Evolutionary conservation across 2,329 filamentous ascomycete genomes (phyloP), one percentile per base, ranked within the genome.

Genomic region (Hypoxylon sp.): DNA sequence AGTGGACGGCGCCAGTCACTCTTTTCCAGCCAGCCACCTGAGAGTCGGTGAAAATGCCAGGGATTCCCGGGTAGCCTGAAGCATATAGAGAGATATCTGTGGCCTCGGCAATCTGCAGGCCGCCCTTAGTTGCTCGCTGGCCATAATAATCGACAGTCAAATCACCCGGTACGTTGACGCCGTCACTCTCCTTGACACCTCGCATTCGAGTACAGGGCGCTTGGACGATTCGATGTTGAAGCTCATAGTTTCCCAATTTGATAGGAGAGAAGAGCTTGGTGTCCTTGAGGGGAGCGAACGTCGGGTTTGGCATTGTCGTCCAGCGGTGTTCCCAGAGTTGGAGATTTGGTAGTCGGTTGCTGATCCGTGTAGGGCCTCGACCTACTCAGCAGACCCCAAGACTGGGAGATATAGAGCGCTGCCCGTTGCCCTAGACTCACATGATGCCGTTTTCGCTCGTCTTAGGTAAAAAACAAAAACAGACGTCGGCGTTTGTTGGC

Each of bases 1-100:
- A 80, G 76, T 91, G 89, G 3, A 91, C 88, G 1, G 83, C 85
- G 59, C 87, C 83, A 2, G 86, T 88, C 47, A 90, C 80, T 54
- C 81, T 79, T 67, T 84, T 86, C 88, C 88, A 91, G 0, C 81
- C 85, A 2, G 81, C 80, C 54, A 88, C 80, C 72, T 89, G 87
- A 21, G 80, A 81, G 1, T 81, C 76, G 52, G 77, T 84, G 73
- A 82, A 89, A 74, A 90, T 86, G 2, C 86, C 86, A 0, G 88
- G 86, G 2, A 83, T 80, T 65, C 86, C 70, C 66, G 75, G 74
- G 47, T 84, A 85, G 17, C 84, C 84, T 44, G 84, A 83, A 37
- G 79, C 83, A 72, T 81, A 79, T 5, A 80, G 74, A 3, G 83
- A 81, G 70, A 88, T 84, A 61, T 85, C 80, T 8, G 86, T 86